Evolutionary conservation across 164 flowering plant genomes (phyloP).

Genomic region (Magnolia officinalis): DNA sequence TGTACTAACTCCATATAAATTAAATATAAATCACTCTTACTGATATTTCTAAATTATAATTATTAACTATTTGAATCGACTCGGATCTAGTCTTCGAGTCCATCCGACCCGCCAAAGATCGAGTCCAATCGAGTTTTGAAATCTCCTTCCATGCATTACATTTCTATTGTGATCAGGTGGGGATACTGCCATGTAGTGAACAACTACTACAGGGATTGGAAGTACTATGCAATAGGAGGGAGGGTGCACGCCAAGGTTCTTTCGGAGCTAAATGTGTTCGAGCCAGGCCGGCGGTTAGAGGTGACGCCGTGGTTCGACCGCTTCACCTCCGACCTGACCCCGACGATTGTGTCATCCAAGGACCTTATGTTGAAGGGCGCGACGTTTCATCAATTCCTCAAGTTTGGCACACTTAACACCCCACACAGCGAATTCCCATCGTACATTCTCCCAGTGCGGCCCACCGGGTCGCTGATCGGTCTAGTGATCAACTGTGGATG

Average conservation of each 20-base stretch:
- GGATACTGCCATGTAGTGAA: conserved; percentile 34
- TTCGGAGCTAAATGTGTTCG: conserved; percentile 29
- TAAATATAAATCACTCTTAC: no score
- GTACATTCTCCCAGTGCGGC: conserved; percentile 17
- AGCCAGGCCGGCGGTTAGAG: conserved; percentile 24
- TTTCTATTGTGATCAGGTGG: conserved; percentile 16
- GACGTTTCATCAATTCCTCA: conserved; percentile 27
- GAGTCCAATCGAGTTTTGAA: background rate
- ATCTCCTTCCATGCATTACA: no score
- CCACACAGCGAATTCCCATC: conserved; percentile 12
- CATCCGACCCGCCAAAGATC: no score
- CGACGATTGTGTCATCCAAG: conserved; percentile 20
- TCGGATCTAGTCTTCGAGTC: no score
- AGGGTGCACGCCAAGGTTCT: conserved; percentile 26
- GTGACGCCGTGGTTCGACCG: conserved; percentile 28
- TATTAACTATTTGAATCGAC: no score
- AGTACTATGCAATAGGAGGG: conserved; percentile 28
- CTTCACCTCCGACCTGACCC: conserved; percentile 19
- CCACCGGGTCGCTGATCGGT: background rate
- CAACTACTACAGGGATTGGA: conserved; percentile 30
- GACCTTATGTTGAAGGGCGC: conserved; percentile 23
- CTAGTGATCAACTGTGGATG: conserved; percentile 25
- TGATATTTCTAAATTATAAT: no score
- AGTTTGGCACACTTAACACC: conserved; percentile 7
- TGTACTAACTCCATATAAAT: no score